Percentiles rank a stretch among this genome's conserved stretches.
These are phyloP conservation scores for Lentinula detonsa DNA, from an alignment of 768 basidiomycete genomes.

Conservation along the genomic window DNA sequence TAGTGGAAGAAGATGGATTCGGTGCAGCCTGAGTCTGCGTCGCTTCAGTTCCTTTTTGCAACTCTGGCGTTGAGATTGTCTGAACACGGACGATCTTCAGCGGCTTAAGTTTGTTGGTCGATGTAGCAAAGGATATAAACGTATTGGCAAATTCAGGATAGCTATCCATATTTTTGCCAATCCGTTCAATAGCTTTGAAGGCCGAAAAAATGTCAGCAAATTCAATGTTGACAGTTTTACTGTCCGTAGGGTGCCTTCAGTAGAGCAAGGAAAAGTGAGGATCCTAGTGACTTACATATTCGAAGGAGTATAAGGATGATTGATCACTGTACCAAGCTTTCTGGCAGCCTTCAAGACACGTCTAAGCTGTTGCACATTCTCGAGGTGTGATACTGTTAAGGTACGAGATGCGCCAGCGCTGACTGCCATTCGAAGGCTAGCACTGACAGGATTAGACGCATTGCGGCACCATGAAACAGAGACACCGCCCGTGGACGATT, in stretches of 20 bases:
- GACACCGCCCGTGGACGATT: background rate
- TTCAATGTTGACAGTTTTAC: slow-evolving; percentile 3
- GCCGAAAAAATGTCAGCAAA: background rate
- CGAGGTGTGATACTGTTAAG: background rate
- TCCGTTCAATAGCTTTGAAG: background rate
- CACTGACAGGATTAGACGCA: background rate
- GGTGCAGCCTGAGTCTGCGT: background rate
- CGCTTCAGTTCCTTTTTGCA: background rate
- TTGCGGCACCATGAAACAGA: background rate
- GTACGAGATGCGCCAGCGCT: background rate
- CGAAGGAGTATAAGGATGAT: background rate
- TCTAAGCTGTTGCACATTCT: background rate
- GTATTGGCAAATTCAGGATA: slow-evolving; percentile 1
- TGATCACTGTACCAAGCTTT: background rate
- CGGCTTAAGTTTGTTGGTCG: background rate
- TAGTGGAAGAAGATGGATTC: background rate
- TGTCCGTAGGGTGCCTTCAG: background rate
- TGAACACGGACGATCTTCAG: background rate
- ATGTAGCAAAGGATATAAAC: background rate
- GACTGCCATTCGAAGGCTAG: background rate
- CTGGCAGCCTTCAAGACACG: background rate
- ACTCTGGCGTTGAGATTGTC: background rate
- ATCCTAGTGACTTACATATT: background rate
- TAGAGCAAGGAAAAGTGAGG: background rate
- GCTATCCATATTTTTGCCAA: background rate